Conservation (phyloP, 768 basidiomycete species). For the Russula foetens region DNA sequence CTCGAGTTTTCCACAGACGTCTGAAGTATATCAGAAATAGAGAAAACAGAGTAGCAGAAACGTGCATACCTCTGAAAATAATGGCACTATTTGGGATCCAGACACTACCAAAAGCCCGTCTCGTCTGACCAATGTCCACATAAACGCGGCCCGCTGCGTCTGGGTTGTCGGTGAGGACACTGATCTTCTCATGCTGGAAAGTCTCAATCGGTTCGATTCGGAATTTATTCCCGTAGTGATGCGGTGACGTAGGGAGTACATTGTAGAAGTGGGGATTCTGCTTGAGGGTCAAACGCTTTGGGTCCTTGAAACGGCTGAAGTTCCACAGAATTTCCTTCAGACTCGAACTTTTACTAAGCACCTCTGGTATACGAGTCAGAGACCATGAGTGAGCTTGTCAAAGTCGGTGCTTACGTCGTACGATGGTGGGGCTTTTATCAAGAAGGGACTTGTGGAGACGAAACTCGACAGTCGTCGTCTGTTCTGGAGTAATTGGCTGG, state of each 20-base stretch:
- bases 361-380: background rate
- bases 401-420: background rate
- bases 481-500: background rate
- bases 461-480: background rate
- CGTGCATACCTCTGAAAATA: conserved; percentile 1
- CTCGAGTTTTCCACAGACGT: conserved; percentile 1
- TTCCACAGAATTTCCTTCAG: conserved; percentile 10
- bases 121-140: background rate
- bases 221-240: background rate
- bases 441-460: background rate
- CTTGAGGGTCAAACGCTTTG: conserved; percentile 1
- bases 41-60: background rate
- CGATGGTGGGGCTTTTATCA: background rate
- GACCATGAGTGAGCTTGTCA: background rate
- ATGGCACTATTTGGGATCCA: background rate
- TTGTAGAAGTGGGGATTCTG: conserved; percentile 4
- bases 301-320: background rate
- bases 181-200: background rate
- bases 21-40: background rate
- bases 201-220: background rate
- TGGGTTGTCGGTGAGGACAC: background rate
- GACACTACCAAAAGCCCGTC: conserved; percentile 1
- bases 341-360: background rate
- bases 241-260: background rate
- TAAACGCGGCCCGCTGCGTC: background rate